Percentiles rank a stretch among this genome's conserved stretches.
Evolutionary conservation across 441 rosid species (phyloP).

Genomic region (Populus tomentosa): DNA sequence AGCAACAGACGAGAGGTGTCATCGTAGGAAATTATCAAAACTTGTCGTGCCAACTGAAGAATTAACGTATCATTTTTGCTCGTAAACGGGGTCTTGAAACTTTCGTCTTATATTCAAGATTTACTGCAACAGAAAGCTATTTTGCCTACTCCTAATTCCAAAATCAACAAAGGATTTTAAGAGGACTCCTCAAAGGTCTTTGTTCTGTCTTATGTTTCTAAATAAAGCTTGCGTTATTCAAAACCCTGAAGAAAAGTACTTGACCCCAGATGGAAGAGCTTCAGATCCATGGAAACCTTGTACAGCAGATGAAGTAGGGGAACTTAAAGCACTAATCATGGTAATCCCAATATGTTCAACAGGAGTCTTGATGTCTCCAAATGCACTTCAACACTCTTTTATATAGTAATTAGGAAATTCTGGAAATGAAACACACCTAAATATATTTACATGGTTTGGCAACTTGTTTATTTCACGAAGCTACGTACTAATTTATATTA

Average conservation of each 20-base stretch:
- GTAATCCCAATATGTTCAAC: constrained; percentile 54
- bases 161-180: background rate
- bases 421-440: too few species aligned
- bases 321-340: constrained; percentile 45
- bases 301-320: constrained; percentile 57
- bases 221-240: constrained; percentile 56
- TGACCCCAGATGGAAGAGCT: constrained; percentile 35
- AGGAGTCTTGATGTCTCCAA: constrained; percentile 34
- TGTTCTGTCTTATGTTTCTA: constrained; percentile 23
- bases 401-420: too few species aligned
- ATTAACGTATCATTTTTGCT: constrained; percentile 19
- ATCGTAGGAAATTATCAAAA: constrained; percentile 17
- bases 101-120: too few species aligned
- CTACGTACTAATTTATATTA: too few species aligned
- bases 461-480: accelerated
- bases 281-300: constrained; percentile 50
- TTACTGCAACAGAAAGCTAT: too few species aligned
- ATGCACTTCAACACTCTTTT: constrained; percentile 30
- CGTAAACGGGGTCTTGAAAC: too few species aligned
- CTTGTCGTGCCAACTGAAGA: constrained; percentile 36
- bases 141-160: too few species aligned
- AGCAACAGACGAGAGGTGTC: constrained; percentile 5
- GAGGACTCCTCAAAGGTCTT: background rate
- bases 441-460: too few species aligned
- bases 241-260: constrained; percentile 30